These are phyloP conservation scores for Monotropa hypopitys DNA, from an alignment of 179 eudicot genomes.

Conservation along the genomic window DNA sequence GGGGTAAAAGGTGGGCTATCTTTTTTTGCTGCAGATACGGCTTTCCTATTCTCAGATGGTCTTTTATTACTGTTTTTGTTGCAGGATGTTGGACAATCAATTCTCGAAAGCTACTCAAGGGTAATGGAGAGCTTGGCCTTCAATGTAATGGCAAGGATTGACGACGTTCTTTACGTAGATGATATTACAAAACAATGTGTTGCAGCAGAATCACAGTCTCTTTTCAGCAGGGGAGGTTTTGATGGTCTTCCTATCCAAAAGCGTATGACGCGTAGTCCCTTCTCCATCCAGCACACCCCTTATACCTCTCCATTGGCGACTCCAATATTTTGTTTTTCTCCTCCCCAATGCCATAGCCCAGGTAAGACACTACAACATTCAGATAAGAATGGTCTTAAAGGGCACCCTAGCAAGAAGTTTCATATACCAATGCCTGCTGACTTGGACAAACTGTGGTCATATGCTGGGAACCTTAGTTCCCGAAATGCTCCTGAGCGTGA, in stretches of 20 bases:
- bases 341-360: constrained; percentile 48
- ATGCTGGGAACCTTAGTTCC: constrained; percentile 33
- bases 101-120: constrained; percentile 70
- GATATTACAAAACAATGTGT: constrained; percentile 57
- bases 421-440: constrained; percentile 26
- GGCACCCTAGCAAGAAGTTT: constrained; percentile 6
- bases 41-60: no score
- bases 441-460: constrained; percentile 34
- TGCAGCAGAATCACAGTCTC: constrained; percentile 43
- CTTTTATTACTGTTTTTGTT: constrained; percentile 15
- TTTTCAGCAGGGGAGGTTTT: constrained; percentile 55
- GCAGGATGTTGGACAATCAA: constrained; percentile 75
- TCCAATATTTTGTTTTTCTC: constrained; percentile 69
- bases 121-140: constrained; percentile 70
- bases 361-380: constrained; percentile 32
- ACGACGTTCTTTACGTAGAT: constrained; percentile 47
- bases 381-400: constrained; percentile 25
- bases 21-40: no score
- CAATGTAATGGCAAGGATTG: constrained; percentile 61
- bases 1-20: not conserved
- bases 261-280: constrained; percentile 80
- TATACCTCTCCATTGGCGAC: constrained; percentile 76
- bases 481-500: constrained; percentile 41
- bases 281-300: constrained; percentile 74
- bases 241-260: constrained; percentile 65